Percentiles rank a stretch among this genome's conserved stretches.
phyloP scores from a whole-genome alignment of 2,329 filamentous ascomycete genomes.

The Sporothrix inflata region DNA sequence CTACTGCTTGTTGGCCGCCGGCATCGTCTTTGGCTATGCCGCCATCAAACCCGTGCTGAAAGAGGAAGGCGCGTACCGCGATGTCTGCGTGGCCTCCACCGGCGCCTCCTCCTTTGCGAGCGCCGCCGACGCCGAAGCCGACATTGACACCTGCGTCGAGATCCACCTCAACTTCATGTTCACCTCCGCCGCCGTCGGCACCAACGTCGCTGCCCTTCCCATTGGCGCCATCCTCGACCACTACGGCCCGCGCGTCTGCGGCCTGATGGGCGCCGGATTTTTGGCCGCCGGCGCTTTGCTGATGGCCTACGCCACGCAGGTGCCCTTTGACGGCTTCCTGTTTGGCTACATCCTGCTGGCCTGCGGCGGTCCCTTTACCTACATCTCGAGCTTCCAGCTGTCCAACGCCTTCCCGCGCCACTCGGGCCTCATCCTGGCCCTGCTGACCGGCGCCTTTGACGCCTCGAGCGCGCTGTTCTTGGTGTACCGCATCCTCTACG shows the following conservation, averaged over 20 bases:
- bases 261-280: slow-evolving; percentile 70
- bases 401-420: slow-evolving; percentile 80
- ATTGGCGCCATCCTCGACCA: slow-evolving; percentile 84
- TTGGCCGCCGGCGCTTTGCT: slow-evolving; percentile 71
- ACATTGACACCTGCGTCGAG: slow-evolving; percentile 53
- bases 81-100: slow-evolving; percentile 53
- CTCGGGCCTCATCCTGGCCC: slow-evolving; percentile 77
- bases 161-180: slow-evolving; percentile 87
- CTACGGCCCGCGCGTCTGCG: slow-evolving; percentile 77
- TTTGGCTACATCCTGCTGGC: slow-evolving; percentile 76
- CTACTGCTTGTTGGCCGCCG: slow-evolving; percentile 65
- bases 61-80: slow-evolving; percentile 69
- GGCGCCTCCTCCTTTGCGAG: neutral
- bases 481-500: slow-evolving; percentile 71
- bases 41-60: slow-evolving; percentile 82
- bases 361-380: slow-evolving; percentile 78
- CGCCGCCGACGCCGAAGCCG: slow-evolving; percentile 33
- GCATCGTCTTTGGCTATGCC: slow-evolving; percentile 82
- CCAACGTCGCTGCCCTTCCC: slow-evolving; percentile 83
- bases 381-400: slow-evolving; percentile 81
- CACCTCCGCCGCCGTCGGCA: slow-evolving; percentile 83
- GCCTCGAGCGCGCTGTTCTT: slow-evolving; percentile 79
- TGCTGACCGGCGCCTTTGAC: slow-evolving; percentile 82
- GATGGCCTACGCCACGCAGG: slow-evolving; percentile 66
- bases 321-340: slow-evolving; percentile 75